Percentiles rank a stretch among this genome's conserved stretches.
These are phyloP conservation scores for Passiflora organensis DNA, from an alignment of 345 rosid species.

Conservation along the genomic window DNA sequence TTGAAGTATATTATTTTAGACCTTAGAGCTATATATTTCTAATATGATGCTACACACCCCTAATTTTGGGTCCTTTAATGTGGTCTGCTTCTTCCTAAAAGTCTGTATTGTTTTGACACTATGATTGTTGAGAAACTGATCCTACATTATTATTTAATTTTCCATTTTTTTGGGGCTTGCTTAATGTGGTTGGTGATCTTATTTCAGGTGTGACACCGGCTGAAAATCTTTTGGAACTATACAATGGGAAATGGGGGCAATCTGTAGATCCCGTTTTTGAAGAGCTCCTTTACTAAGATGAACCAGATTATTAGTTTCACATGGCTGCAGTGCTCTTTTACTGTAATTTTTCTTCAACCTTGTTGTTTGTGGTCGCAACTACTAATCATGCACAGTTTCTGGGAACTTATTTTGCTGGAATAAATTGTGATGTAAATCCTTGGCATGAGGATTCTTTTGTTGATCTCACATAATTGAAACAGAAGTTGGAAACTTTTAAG, in stretches of 20 bases:
- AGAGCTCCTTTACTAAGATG: slow-evolving; percentile 52
- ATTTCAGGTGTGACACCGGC: slow-evolving; percentile 78
- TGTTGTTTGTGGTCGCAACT: slow-evolving; percentile 1
- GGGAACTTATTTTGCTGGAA: not conserved
- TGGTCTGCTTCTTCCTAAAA: too few relatives aligned
- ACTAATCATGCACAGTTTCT: not conserved
- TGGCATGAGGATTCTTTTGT: slow-evolving; percentile 14
- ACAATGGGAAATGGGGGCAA: slow-evolving; percentile 73
- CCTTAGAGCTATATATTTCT: too few relatives aligned
- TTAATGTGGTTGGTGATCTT: not conserved
- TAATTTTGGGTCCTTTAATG: too few relatives aligned
- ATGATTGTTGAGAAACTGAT: too few relatives aligned
- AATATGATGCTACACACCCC: too few relatives aligned
- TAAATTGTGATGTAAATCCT: slow-evolving; percentile 18
- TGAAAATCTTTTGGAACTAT: slow-evolving; percentile 78
- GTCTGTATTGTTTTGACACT: too few relatives aligned
- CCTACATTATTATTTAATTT: too few relatives aligned
- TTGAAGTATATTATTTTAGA: too few relatives aligned
- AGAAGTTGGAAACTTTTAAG: not conserved
- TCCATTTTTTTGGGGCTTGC: not conserved
- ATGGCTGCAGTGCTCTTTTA: not conserved
- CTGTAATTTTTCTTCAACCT: not conserved
- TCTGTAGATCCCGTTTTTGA: slow-evolving; percentile 78
- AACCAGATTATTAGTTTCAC: slow-evolving; percentile 11
- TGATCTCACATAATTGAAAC: slow-evolving; percentile 2